Evolutionary conservation across 176 grass and related monocot genomes (phyloP).

Genomic region (Rhynchospora breviuscula): DNA sequence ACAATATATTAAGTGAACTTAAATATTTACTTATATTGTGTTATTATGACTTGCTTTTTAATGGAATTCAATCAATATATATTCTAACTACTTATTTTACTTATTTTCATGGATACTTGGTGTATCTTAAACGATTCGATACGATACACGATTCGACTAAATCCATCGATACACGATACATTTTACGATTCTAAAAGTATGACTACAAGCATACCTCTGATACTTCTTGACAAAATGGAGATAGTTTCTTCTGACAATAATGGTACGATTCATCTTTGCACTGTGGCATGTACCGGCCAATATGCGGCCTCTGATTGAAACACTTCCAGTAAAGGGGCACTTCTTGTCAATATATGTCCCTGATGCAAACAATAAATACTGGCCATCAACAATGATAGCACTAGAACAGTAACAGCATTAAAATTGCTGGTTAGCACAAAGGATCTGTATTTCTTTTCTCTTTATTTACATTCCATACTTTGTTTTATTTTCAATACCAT

Average conservation of each 20-base stretch:
- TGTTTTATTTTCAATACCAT: neutral
- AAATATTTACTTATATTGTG: too few relatives aligned
- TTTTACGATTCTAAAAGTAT: too few relatives aligned
- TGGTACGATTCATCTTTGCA: constrained; percentile 28
- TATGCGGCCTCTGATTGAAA: constrained; percentile 20
- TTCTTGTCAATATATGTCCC: constrained; percentile 27
- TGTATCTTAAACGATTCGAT: too few relatives aligned
- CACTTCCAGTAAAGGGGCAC: constrained; percentile 20
- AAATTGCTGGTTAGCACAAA: neutral
- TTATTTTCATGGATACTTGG: too few relatives aligned
- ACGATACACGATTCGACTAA: too few relatives aligned
- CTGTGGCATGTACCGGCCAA: constrained; percentile 27
- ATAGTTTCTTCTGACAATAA: constrained; percentile 26
- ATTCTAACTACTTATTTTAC: too few relatives aligned
- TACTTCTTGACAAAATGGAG: constrained; percentile 31
- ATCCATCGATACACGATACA: too few relatives aligned
- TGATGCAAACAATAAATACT: neutral
- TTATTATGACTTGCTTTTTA: too few relatives aligned
- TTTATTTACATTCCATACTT: neutral
- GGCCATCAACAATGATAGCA: neutral
- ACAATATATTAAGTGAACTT: too few relatives aligned
- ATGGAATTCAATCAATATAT: too few relatives aligned
- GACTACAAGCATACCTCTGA: constrained; percentile 6
- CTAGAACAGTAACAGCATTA: neutral
- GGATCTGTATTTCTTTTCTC: neutral